phyloP scores from a whole-genome alignment of 768 basidiomycete genomes.

The Russula ochroleuca region DNA sequence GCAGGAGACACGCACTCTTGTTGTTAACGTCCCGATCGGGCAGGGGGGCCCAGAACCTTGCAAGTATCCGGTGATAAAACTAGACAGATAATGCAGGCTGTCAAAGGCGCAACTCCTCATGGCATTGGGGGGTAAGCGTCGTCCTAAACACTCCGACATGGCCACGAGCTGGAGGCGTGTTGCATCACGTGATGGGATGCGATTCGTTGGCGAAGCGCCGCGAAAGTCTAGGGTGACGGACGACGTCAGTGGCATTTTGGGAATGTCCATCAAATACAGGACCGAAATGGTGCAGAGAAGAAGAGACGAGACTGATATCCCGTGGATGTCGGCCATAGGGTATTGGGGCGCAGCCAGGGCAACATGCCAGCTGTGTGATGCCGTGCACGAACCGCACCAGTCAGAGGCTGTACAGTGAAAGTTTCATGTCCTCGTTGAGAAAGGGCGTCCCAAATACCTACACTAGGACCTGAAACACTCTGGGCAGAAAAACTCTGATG shows the following conservation, averaged over 20 bases:
- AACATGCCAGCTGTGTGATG: not conserved
- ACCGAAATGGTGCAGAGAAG: not conserved
- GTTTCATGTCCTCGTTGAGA: slow-evolving; percentile 21
- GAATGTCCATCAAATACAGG: not conserved
- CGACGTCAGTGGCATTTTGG: not conserved
- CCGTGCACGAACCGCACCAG: slow-evolving; percentile 2
- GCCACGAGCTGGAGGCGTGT: slow-evolving; percentile 24
- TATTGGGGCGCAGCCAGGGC: not conserved
- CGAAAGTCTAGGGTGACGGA: not conserved
- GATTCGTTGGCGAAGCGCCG: not conserved
- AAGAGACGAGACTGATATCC: not conserved
- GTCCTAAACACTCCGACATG: slow-evolving; percentile 16
- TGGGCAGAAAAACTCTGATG: slow-evolving; percentile 9
- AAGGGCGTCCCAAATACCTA: not conserved
- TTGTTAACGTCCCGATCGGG: slow-evolving; percentile 25
- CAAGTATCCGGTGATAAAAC: slow-evolving; percentile 16
- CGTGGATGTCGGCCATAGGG: not conserved
- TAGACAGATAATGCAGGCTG: slow-evolving; percentile 9
- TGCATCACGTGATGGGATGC: slow-evolving; percentile 14
- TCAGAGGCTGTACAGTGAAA: slow-evolving; percentile 15
- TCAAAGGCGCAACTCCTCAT: slow-evolving; percentile 12
- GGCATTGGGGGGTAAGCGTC: slow-evolving; percentile 14
- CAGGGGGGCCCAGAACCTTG: slow-evolving; percentile 14
- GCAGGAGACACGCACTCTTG: slow-evolving; percentile 17
- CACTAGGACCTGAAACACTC: not conserved